Conservation (phyloP, 345 rosid genomes). For the Raphanus raphanistrum region DNA sequence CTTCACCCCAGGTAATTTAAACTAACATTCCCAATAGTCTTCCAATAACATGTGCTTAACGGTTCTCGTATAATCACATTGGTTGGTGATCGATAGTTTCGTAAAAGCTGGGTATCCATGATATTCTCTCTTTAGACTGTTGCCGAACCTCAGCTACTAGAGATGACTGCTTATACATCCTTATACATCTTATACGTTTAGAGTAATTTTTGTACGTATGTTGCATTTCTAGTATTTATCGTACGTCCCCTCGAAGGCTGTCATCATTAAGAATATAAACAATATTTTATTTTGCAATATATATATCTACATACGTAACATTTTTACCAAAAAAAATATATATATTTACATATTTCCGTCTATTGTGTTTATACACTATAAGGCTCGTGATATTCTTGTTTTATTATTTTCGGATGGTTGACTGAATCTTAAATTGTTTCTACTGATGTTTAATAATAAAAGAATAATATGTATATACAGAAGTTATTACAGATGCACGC, state of each 20-base stretch:
- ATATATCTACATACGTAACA: background rate
- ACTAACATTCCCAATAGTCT: background rate
- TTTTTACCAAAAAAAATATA: too few relatives aligned
- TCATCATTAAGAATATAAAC: constrained; percentile 17
- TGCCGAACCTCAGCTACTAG: constrained; percentile 23
- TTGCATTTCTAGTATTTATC: constrained; percentile 24
- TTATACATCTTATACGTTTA: background rate
- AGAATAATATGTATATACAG: constrained; percentile 39
- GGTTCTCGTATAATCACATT: constrained; percentile 6
- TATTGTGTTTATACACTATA: background rate
- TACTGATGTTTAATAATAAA: background rate
- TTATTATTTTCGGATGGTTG: background rate
- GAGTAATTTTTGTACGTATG: constrained; percentile 7
- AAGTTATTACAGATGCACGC: constrained; percentile 89
- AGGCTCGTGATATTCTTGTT: background rate
- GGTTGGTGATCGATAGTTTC: constrained; percentile 21
- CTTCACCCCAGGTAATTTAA: constrained; percentile 83
- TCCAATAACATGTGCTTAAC: background rate
- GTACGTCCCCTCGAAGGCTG: constrained; percentile 10
- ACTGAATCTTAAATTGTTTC: background rate
- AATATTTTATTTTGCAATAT: background rate
- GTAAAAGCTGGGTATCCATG: constrained; percentile 12
- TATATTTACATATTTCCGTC: background rate
- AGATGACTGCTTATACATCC: constrained; percentile 19
- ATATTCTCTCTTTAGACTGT: constrained; percentile 26